phyloP scores from a whole-genome alignment of 2,329 filamentous ascomycete species.

The Alternaria hordeiaustralica region DNA sequence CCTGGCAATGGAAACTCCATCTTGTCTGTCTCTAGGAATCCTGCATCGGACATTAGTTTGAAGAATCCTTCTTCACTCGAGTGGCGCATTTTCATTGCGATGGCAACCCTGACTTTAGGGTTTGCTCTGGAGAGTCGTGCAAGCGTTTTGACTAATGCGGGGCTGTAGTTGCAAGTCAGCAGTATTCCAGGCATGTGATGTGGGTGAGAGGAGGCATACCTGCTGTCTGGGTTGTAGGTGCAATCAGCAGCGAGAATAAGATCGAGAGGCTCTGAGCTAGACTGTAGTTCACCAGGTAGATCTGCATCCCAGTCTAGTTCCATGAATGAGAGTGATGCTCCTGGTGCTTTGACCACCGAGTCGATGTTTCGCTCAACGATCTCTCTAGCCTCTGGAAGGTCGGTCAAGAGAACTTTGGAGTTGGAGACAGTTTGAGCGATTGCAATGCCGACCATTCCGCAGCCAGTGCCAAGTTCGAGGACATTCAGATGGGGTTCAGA shows the following conservation, averaged over 20 bases:
- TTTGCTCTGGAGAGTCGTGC: slow-evolving; percentile 55
- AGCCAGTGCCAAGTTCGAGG: slow-evolving; percentile 72
- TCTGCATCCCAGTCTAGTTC: slow-evolving; percentile 69
- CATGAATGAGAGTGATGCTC: slow-evolving; percentile 55
- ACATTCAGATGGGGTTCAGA: slow-evolving; percentile 43
- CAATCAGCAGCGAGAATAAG: slow-evolving; percentile 73
- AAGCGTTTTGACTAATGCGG: slow-evolving; percentile 67
- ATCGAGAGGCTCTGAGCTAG: slow-evolving; percentile 52
- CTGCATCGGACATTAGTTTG: slow-evolving; percentile 54
- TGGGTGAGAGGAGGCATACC: slow-evolving; percentile 21
- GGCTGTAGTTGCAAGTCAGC: slow-evolving; percentile 47
- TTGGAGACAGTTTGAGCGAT: slow-evolving; percentile 61
- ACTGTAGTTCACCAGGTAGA: slow-evolving; percentile 46
- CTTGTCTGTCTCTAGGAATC: slow-evolving; percentile 28
- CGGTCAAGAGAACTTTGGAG: slow-evolving; percentile 66
- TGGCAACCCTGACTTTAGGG: slow-evolving; percentile 59
- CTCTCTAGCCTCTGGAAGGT: slow-evolving; percentile 68
- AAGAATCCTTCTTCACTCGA: slow-evolving; percentile 72
- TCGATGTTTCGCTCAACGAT: slow-evolving; percentile 65
- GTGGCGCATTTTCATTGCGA: slow-evolving; percentile 73
- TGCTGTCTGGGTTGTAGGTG: slow-evolving; percentile 73
- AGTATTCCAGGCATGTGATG: background rate
- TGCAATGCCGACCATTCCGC: slow-evolving; percentile 70
- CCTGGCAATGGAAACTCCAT: slow-evolving; percentile 33
- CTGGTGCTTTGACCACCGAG: slow-evolving; percentile 50